A percentile compares a stretch with the other conserved stretches of the same genome.
Conservation (phyloP, 805 yeast species). For the Torulaspora quercuum region DNA sequence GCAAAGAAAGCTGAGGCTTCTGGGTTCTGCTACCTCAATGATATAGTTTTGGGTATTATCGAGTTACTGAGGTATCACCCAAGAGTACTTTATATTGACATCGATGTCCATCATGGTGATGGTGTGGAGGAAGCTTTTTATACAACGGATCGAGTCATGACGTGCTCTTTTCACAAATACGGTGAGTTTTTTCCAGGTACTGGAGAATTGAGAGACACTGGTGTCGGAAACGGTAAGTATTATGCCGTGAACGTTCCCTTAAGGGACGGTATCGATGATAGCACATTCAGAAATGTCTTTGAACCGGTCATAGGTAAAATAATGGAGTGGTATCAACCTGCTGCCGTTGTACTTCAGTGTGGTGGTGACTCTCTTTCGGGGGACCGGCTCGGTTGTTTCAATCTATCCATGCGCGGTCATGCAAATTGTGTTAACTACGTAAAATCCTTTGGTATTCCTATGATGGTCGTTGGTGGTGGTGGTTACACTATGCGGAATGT, state of each 20-base stretch:
- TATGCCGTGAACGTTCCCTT: constrained; percentile 89
- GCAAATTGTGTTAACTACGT: constrained; percentile 92
- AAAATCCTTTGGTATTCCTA: constrained; percentile 84
- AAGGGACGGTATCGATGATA: constrained; percentile 94
- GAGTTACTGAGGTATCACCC: constrained; percentile 86
- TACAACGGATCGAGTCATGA: constrained; percentile 93
- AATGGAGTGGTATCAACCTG: constrained; percentile 86
- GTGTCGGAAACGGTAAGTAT: constrained; percentile 84
- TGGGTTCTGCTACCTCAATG: constrained; percentile 94
- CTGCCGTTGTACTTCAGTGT: constrained; percentile 92
- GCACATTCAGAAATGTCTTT: constrained; percentile 67
- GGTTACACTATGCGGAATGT: constrained; percentile 97
- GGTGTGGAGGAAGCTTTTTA: constrained; percentile 98
- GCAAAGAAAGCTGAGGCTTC: constrained; percentile 93
- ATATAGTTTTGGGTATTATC: constrained; percentile 83
- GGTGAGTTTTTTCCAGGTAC: constrained; percentile 98
- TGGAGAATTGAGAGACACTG: constrained; percentile 85
- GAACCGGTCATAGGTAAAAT: constrained; percentile 89
- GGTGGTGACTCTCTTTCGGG: constrained; percentile 96
- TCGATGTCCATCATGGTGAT: constrained; percentile 95
- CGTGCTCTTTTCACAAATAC: constrained; percentile 91
- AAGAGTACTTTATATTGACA: constrained; percentile 88
- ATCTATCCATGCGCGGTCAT: constrained; percentile 85
- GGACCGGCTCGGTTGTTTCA: constrained; percentile 92
- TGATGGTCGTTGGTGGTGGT: constrained; percentile 93